These are phyloP conservation scores for Ophiocytium majus DNA, from an alignment of 352 stramenopile species.

Conservation along the genomic window DNA sequence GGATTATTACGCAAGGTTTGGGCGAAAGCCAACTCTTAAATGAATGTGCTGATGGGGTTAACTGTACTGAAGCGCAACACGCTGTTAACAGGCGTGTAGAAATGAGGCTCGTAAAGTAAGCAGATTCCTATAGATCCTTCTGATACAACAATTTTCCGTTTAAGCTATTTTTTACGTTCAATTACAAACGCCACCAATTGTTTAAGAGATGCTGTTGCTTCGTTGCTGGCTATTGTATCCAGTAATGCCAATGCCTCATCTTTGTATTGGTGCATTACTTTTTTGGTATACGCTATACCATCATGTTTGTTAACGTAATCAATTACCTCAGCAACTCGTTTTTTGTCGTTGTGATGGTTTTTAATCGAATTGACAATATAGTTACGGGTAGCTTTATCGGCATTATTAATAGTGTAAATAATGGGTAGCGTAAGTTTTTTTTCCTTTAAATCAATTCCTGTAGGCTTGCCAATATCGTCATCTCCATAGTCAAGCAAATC, in stretches of 20 bases:
- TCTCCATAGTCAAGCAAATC: slow-evolving; percentile 5
- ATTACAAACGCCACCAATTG: too few relatives aligned
- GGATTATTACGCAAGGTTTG: too few relatives aligned
- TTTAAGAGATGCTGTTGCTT: too few relatives aligned
- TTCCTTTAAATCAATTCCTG: slow-evolving; percentile 2
- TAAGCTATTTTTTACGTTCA: too few relatives aligned
- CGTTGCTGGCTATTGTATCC: neutral
- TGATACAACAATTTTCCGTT: too few relatives aligned
- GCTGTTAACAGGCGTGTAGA: too few relatives aligned
- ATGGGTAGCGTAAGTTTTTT: slow-evolving; percentile 1
- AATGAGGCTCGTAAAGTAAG: too few relatives aligned
- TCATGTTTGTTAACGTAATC: neutral
- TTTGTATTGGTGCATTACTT: slow-evolving; percentile 9
- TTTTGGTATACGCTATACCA: neutral
- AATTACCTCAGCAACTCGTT: neutral
- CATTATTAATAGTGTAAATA: neutral
- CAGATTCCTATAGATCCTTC: too few relatives aligned
- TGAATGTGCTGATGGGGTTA: too few relatives aligned
- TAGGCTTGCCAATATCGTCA: slow-evolving; percentile 1
- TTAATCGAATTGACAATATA: neutral
- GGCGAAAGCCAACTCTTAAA: too few relatives aligned
- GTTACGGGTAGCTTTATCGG: neutral
- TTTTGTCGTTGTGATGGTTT: neutral
- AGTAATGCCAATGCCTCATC: neutral
- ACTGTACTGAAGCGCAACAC: too few relatives aligned